Evolutionary conservation across 2,329 filamentous ascomycete species (phyloP).

Genomic region (Fusarium domesticum): DNA sequence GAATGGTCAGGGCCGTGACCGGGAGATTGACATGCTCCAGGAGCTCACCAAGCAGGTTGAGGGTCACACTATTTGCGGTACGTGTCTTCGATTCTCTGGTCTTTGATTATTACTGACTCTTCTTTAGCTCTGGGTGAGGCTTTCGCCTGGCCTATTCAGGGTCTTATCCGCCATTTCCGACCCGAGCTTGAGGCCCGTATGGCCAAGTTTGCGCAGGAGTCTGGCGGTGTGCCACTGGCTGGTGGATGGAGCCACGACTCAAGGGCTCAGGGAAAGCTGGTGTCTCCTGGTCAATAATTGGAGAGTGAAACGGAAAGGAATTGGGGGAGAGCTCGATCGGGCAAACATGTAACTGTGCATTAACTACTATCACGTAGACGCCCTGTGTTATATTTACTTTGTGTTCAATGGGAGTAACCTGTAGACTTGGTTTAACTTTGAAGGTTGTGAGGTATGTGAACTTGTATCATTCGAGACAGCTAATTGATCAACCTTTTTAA

Average conservation of each 20-base stretch:
- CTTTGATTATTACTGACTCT: conserved; percentile 29
- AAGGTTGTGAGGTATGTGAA: too few species aligned
- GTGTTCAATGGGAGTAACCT: conserved; percentile 24
- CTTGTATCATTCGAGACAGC: too few species aligned
- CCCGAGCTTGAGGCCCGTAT: conserved; percentile 93
- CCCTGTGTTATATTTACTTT: conserved; percentile 31
- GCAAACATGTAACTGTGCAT: conserved; percentile 29
- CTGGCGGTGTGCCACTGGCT: conserved; percentile 71
- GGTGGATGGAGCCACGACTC: conserved; percentile 84
- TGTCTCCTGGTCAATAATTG: conserved; percentile 83
- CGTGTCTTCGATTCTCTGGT: conserved; percentile 32
- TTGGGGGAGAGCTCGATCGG: conserved; percentile 16
- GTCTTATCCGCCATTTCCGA: conserved; percentile 95
- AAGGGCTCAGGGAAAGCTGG: conserved; percentile 72
- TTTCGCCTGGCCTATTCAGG: conserved; percentile 97
- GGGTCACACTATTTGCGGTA: conserved; percentile 96
- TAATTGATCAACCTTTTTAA: too few species aligned
- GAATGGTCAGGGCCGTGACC: conserved; percentile 79
- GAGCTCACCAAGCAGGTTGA: conserved; percentile 99
- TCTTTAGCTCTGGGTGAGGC: conserved; percentile 80
- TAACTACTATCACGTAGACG: conserved; percentile 28
- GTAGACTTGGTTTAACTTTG: conserved; percentile 3
- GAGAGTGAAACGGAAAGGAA: conserved; percentile 14
- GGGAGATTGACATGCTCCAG: conserved; percentile 99
- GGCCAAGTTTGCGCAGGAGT: conserved; percentile 69